Evolutionary conservation across 140 eudicot species (phyloP).

Genomic region (Stevia rebaudiana): DNA sequence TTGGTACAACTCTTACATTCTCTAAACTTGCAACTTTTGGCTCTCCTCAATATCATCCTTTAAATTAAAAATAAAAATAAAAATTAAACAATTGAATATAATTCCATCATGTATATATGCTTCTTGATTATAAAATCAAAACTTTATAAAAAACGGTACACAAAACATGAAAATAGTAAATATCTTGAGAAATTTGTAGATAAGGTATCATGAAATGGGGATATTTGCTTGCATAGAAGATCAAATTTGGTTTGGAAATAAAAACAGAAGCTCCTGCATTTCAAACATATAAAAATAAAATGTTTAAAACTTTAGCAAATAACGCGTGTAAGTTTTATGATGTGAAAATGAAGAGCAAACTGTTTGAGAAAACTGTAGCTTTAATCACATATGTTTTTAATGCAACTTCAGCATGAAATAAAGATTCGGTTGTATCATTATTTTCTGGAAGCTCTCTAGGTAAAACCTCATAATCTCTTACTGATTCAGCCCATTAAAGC

Average conservation of each 20-base stretch:
- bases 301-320: neutral
- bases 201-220: slow-evolving; percentile 57
- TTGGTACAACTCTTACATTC: slow-evolving; percentile 70
- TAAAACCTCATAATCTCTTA: slow-evolving; percentile 75
- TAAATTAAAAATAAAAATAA: neutral
- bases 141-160: neutral
- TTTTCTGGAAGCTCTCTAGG: slow-evolving; percentile 57
- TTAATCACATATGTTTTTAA: slow-evolving; percentile 76
- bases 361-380: slow-evolving; percentile 64
- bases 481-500: slow-evolving; percentile 97
- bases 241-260: slow-evolving; percentile 45
- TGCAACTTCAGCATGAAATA: slow-evolving; percentile 83
- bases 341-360: slow-evolving; percentile 29
- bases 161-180: neutral
- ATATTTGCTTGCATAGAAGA: slow-evolving; percentile 59
- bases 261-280: slow-evolving; percentile 83
- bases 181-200: slow-evolving; percentile 81
- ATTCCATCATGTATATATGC: neutral
- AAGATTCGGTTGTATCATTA: slow-evolving; percentile 70
- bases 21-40: slow-evolving; percentile 56
- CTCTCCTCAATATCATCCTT: slow-evolving; percentile 81
- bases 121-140: neutral
- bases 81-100: neutral
- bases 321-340: neutral
- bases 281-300: slow-evolving; percentile 1